Evolutionary conservation across 2,329 filamentous ascomycete genomes (phyloP).

Genomic region (Pestalotiopsis sp.): DNA sequence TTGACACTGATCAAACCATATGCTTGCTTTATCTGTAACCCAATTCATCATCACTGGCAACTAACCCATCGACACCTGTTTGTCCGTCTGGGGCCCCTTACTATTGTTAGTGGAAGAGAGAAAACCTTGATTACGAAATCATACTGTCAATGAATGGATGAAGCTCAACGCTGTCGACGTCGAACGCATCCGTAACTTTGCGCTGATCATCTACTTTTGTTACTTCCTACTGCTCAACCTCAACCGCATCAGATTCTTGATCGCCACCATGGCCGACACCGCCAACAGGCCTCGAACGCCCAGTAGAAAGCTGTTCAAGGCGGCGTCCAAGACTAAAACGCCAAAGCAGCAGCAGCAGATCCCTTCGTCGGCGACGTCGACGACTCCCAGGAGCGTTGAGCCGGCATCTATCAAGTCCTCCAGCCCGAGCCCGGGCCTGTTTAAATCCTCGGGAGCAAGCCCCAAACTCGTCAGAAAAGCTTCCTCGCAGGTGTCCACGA

Average conservation of each 20-base stretch:
- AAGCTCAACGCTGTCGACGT: conserved; percentile 12
- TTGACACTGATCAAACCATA: neutral
- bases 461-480: conserved; percentile 8
- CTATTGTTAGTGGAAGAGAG: neutral
- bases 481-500: neutral
- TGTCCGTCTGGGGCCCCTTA: neutral
- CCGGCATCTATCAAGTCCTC: neutral
- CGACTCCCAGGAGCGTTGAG: conserved; percentile 5
- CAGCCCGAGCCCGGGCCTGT: neutral
- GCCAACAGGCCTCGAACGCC: conserved; percentile 28
- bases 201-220: conserved; percentile 26
- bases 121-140: neutral
- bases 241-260: conserved; percentile 22
- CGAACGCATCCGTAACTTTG: conserved; percentile 25
- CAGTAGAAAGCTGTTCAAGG: conserved; percentile 34
- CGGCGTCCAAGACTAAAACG: conserved; percentile 33
- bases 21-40: neutral
- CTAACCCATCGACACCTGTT: neutral
- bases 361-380: neutral
- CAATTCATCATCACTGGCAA: neutral
- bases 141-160: neutral
- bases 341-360: conserved; percentile 24
- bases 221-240: conserved; percentile 26
- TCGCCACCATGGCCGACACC: conserved; percentile 29
- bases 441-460: neutral